phyloP scores from a whole-genome alignment of 441 rosid species.

The Erodium trifolium region DNA sequence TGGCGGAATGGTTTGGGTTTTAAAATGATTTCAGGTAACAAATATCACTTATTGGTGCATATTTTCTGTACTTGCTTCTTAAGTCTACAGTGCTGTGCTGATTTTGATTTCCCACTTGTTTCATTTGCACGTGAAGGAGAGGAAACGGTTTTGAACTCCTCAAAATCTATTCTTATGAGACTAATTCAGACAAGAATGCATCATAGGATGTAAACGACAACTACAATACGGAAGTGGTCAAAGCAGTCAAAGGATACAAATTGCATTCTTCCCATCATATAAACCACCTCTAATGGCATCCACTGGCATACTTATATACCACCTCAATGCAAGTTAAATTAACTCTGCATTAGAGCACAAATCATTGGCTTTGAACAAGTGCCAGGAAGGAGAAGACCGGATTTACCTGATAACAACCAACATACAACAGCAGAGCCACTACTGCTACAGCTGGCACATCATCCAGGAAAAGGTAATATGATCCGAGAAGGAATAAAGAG shows the following conservation, averaged over 20 bases:
- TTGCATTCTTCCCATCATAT: too few species aligned
- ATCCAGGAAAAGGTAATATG: constrained; percentile 75
- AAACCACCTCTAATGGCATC: not conserved
- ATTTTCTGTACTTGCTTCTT: not conserved
- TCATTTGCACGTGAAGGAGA: not conserved
- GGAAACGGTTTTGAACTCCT: not conserved
- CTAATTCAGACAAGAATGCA: not conserved
- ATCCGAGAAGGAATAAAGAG: constrained; percentile 83
- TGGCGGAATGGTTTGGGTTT: not conserved
- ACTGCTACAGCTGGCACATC: constrained; percentile 60
- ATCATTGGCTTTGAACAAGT: constrained; percentile 10
- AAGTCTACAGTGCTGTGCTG: not conserved
- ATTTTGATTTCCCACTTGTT: not conserved
- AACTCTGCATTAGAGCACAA: constrained; percentile 6
- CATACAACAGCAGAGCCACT: constrained; percentile 69
- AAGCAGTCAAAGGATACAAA: too few species aligned
- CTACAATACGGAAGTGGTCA: too few species aligned
- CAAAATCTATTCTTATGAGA: not conserved
- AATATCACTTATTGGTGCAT: not conserved
- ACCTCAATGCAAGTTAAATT: not conserved
- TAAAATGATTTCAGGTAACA: not conserved
- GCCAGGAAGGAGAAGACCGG: constrained; percentile 11
- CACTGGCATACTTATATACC: not conserved
- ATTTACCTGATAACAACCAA: constrained; percentile 93
- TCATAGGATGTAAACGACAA: too few species aligned